phyloP scores from a whole-genome alignment of 2,329 filamentous ascomycete species.

The Endothia cerciana region DNA sequence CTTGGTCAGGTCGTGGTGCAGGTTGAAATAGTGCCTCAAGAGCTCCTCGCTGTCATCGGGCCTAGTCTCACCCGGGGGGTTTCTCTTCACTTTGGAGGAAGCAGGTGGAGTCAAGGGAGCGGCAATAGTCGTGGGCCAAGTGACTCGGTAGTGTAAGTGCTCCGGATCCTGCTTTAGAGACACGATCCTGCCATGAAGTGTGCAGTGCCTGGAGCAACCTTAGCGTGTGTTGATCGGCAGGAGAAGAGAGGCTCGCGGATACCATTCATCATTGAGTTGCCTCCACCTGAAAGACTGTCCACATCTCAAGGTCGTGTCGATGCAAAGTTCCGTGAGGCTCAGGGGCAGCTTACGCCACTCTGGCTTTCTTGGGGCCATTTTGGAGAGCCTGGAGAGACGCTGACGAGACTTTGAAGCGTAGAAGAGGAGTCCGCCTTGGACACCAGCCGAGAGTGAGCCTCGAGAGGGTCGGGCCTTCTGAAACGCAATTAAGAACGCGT shows the following conservation, averaged over 20 bases:
- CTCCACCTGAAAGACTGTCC: conserved; percentile 98
- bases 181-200: conserved; percentile 82
- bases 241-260: conserved; percentile 6
- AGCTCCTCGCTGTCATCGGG: conserved; percentile 74
- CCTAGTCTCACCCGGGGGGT: neutral
- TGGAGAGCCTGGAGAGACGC: neutral
- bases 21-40: conserved; percentile 83
- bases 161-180: conserved; percentile 81
- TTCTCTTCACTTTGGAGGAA: conserved; percentile 31
- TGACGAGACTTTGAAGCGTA: neutral
- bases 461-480: neutral
- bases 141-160: conserved; percentile 78
- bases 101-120: conserved; percentile 43
- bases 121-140: conserved; percentile 52
- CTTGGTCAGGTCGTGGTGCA: conserved; percentile 72
- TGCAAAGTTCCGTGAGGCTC: conserved; percentile 82
- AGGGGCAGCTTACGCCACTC: conserved; percentile 90
- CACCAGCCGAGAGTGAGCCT: neutral
- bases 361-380: conserved; percentile 49
- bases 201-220: conserved; percentile 65
- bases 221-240: conserved; percentile 5
- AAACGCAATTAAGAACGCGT: neutral
- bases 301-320: conserved; percentile 91
- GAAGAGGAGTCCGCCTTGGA: neutral
- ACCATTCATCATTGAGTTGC: conserved; percentile 85